Evolutionary conservation across 805 yeast species (phyloP), one percentile per base, ranked within the genome.

Genomic region (Metschnikowia kunwiensis): DNA sequence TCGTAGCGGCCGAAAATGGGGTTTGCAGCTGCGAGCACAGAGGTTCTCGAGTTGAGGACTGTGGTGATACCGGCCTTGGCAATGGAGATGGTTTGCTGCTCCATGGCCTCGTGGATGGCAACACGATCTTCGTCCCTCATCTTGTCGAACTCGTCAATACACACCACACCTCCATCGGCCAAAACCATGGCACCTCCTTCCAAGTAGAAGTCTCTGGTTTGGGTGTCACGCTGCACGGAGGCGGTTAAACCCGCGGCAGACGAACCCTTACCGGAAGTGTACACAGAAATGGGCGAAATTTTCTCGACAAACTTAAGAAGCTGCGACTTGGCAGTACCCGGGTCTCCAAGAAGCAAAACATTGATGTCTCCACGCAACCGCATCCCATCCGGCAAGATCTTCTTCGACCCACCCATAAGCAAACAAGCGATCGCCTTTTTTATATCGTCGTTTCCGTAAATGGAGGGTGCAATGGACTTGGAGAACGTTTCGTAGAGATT

Each of bases 141-240:
- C 70, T 93, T 93, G 62, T 93, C 99, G 57, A 93, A 93, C 73
- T 93, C 99, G 70, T 93, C 99, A 55, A 93, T 93, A 74, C 97
- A 93, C 31, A 91, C 97, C 33, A 93, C 97, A 48, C 99, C 99
- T 25, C 97, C 97, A 65, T 93, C 98, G 0, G 99, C 98, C 33
- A 93, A 70, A n/a, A 93, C 98, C 97, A 93, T 89, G 7, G 99
- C 99, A 63, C 99, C 99, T 42, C 99, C 98, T 74, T 93, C 99
- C 36, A 93, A 69, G 59, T 86, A 91, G 60, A 91, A 93, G 51
- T 93, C 98, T 46, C 96, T 70, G 0, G 96, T 85, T 16, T 72
- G 69, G 1, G 86, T 73, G 59, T 93, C 97, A 58, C 96, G 75
- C 65, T 91, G 98, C 13, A 93, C 97, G 12, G 95, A 83, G 0